phyloP scores from a whole-genome alignment of 768 basidiomycete genomes.

The Candolleomyces efflorescens region DNA sequence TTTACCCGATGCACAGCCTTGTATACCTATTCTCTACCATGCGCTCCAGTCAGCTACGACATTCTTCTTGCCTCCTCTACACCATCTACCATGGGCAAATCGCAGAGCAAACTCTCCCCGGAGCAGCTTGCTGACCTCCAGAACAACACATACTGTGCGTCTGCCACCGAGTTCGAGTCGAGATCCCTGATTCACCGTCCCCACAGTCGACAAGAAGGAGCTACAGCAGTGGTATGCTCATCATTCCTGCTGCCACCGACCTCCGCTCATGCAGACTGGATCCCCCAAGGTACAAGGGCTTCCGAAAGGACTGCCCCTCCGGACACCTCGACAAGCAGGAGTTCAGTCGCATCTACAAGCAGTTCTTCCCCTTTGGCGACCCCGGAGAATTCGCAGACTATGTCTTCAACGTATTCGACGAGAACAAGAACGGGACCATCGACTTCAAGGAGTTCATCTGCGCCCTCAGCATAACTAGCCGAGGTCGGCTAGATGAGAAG shows the following conservation, averaged over 20 bases:
- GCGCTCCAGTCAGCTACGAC: slow-evolving; percentile 15
- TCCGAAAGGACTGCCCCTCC: slow-evolving; percentile 97
- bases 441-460: slow-evolving; percentile 99
- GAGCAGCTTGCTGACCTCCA: slow-evolving; percentile 95
- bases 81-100: slow-evolving; percentile 81
- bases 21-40: slow-evolving; percentile 11
- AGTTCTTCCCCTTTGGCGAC: slow-evolving; percentile 99
- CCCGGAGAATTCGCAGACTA: slow-evolving; percentile 96
- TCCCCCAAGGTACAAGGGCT: slow-evolving; percentile 89
- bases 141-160: slow-evolving; percentile 95
- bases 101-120: slow-evolving; percentile 90
- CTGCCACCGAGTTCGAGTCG: slow-evolving; percentile 2
- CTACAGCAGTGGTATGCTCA: slow-evolving; percentile 81
- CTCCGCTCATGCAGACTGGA: slow-evolving; percentile 13
- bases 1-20: slow-evolving; percentile 9
- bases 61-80: slow-evolving; percentile 15
- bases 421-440: slow-evolving; percentile 93
- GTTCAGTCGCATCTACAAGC: slow-evolving; percentile 97
- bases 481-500: slow-evolving; percentile 95
- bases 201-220: slow-evolving; percentile 89
- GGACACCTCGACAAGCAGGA: slow-evolving; percentile 95
- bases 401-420: slow-evolving; percentile 97
- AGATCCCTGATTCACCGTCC: neutral
- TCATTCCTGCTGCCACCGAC: neutral
- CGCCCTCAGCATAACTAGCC: slow-evolving; percentile 90